These are phyloP conservation scores for Aspergillus ochraceoroseus DNA, from an alignment of 2,329 filamentous ascomycete genomes.

Conservation along the genomic window DNA sequence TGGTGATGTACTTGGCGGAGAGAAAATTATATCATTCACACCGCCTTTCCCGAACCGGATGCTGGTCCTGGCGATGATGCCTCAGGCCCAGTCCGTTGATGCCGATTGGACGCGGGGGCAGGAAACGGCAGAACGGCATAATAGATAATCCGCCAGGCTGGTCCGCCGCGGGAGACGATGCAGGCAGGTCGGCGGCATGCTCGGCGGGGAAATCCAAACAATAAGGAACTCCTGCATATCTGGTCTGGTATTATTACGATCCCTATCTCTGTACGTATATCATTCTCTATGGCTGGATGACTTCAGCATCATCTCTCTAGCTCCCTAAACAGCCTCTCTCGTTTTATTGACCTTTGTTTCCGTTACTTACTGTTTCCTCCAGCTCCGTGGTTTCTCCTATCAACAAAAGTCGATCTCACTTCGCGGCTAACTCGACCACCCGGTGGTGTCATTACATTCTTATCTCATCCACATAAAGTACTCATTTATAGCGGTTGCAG, in stretches of 20 bases:
- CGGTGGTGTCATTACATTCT: too few species aligned
- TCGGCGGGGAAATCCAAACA: constrained; percentile 18
- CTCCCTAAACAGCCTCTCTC: too few species aligned
- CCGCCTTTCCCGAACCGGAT: constrained; percentile 14
- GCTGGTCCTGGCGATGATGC: too few species aligned
- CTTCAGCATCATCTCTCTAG: too few species aligned
- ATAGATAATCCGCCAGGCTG: constrained; percentile 23
- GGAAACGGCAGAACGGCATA: constrained; percentile 18
- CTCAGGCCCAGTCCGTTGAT: constrained; percentile 4
- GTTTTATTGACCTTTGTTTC: too few species aligned
- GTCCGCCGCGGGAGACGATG: constrained; percentile 16
- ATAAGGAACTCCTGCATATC: constrained; percentile 7
- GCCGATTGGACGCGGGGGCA: constrained; percentile 22
- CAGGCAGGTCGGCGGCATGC: constrained; percentile 8
- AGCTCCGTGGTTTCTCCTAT: not conserved
- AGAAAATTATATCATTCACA: constrained; percentile 15
- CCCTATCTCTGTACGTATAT: constrained; percentile 1
- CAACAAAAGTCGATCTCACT: too few species aligned
- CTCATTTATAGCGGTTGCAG: too few species aligned
- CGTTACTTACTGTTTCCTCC: not conserved
- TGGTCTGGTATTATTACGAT: too few species aligned
- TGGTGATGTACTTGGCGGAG: constrained; percentile 15
- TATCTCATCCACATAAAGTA: too few species aligned
- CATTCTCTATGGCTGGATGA: too few species aligned
- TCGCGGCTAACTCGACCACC: too few species aligned